These are phyloP conservation scores for Cladosporium velox DNA, from an alignment of 2,329 filamentous ascomycete genomes.

Conservation along the genomic window DNA sequence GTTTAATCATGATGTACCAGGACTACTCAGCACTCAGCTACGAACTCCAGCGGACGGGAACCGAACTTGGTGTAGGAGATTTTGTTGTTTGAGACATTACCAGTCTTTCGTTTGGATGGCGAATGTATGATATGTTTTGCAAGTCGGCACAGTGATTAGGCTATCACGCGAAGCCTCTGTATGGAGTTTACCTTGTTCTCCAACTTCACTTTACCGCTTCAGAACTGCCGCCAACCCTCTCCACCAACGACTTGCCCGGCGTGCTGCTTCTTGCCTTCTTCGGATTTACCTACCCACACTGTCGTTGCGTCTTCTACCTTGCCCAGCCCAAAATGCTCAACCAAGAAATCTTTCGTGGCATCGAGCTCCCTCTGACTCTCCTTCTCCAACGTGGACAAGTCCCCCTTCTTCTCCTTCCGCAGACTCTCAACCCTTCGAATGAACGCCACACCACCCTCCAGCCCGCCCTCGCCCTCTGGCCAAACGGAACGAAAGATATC, in stretches of 20 bases:
- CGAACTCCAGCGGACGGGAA: slow-evolving; percentile 51
- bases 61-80: neutral
- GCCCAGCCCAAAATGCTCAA: slow-evolving; percentile 47
- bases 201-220: slow-evolving; percentile 21
- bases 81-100: slow-evolving; percentile 6
- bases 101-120: neutral
- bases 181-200: neutral
- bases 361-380: slow-evolving; percentile 45
- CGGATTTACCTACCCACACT: slow-evolving; percentile 46
- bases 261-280: slow-evolving; percentile 45
- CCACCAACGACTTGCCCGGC: slow-evolving; percentile 48
- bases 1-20: slow-evolving; percentile 70
- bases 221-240: slow-evolving; percentile 50
- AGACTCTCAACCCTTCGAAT: slow-evolving; percentile 44
- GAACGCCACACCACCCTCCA: slow-evolving; percentile 33
- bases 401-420: slow-evolving; percentile 35
- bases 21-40: slow-evolving; percentile 72
- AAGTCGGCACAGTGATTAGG: neutral
- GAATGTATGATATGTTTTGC: neutral
- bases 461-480: slow-evolving; percentile 33
- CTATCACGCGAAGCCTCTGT: neutral
- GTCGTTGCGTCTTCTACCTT: slow-evolving; percentile 47
- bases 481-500: slow-evolving; percentile 41
- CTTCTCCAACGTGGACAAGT: slow-evolving; percentile 38
- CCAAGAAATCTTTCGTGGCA: slow-evolving; percentile 47